phyloP scores from a whole-genome alignment of 352 stramenopile species.

The Thraustochytrium striatum region DNA sequence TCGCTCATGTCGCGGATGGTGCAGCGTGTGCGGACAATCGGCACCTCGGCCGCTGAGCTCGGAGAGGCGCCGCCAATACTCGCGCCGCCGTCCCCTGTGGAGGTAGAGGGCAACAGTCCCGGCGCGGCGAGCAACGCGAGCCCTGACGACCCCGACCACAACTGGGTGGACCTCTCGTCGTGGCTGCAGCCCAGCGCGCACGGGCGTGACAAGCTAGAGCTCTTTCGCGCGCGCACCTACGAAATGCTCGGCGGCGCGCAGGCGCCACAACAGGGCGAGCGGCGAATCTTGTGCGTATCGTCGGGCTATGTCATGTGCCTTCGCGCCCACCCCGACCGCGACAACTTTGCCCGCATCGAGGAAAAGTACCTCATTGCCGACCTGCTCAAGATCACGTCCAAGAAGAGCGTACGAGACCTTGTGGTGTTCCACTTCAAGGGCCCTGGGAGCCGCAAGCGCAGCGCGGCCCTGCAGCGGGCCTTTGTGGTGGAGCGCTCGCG shows the following conservation, averaged over 20 bases:
- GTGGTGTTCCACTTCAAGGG: conserved; percentile 30
- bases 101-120: no score
- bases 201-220: not conserved
- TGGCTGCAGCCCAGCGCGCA: not conserved
- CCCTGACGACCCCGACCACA: not conserved
- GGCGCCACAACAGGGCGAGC: not conserved
- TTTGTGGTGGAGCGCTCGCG: not conserved
- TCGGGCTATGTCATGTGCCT: not conserved
- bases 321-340: not conserved
- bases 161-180: not conserved
- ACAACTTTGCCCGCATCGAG: conserved; percentile 2
- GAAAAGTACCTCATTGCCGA: not conserved
- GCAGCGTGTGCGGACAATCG: no score
- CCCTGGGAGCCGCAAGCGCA: not conserved
- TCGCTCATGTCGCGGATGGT: not conserved
- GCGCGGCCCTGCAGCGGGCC: not conserved
- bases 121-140: no score
- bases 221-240: not conserved
- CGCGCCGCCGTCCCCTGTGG: no score
- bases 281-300: not conserved
- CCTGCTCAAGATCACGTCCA: conserved; percentile 36
- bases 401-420: conserved; percentile 8
- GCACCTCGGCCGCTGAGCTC: no score
- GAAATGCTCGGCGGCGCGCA: not conserved
- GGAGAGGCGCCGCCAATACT: no score